Evolutionary conservation across 2,329 filamentous ascomycete species (phyloP), one percentile per base, ranked within the genome.

Genomic region (Daldinia eschscholtzii): DNA sequence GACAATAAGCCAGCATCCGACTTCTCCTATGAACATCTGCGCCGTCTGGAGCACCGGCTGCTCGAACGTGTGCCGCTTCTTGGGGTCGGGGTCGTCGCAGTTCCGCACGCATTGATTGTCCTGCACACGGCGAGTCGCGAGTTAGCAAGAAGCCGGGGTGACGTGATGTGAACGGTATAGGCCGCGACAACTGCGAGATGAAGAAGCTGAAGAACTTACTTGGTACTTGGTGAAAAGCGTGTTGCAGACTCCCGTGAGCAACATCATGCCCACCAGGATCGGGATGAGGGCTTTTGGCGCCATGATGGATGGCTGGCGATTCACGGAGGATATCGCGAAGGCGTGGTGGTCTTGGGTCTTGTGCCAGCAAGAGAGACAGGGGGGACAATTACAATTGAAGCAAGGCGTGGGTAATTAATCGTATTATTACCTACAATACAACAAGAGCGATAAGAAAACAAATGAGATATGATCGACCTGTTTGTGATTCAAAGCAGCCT

Each of bases 11-110:
- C 95, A 99, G 84, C 94, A 97, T 70, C 94, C 95, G 87, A 93
- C 92, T 80, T 99, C 96, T 63, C 96, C 96, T 70, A 98, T 87
- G 80, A 99, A 99, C 96, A 99, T 99, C 80, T 98, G 96, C 0
- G 93, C 89, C 71, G 96, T 98, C 80, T 99, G 96, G 61, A 98
- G 89, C 59, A 99, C 94, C 18, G 96, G 96, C 79, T 98, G 95
- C 80, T 98, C 93, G 81, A 99, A 98, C 74, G 88, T 87, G 70
- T 87, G 83, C 60, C 89, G 91, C 72, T 91, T 87, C 66, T 85
- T 86, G 9, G 88, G 87, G 75, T 93, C 83, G 23, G 87, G 84
- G 67, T 88, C 86, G 75, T 93, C 89, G 84, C 96, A 99, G 83
- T 98, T 89, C 72, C 92, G 88, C 44, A 98, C 93, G 82, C 96